phyloP scores from a whole-genome alignment of 768 basidiomycete species.

The Hypholoma fasciculare region DNA sequence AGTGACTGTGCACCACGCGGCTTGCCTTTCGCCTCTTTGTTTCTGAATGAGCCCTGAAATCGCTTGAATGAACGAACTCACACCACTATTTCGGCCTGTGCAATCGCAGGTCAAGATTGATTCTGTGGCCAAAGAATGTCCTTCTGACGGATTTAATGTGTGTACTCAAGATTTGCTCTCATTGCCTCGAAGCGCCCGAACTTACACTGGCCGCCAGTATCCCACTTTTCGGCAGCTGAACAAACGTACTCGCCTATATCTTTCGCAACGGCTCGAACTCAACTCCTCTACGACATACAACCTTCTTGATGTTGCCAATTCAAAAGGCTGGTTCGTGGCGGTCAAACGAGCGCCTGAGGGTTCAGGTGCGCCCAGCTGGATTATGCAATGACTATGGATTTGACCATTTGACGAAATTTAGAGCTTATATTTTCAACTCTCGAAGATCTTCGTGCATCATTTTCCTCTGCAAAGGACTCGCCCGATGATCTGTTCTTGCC shows the following conservation, averaged over 20 bases:
- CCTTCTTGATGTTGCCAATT: constrained; percentile 60
- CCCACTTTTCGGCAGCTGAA: constrained; percentile 50
- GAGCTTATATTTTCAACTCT: constrained; percentile 66
- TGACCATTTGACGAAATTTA: neutral
- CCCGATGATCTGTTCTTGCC: constrained; percentile 44
- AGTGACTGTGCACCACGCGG: neutral
- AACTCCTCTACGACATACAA: constrained; percentile 41
- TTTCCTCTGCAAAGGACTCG: constrained; percentile 42
- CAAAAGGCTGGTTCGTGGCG: constrained; percentile 72
- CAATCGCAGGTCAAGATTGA: constrained; percentile 38
- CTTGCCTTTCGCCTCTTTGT: neutral
- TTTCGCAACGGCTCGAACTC: constrained; percentile 56
- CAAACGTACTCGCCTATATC: constrained; percentile 63
- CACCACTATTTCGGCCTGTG: constrained; percentile 35
- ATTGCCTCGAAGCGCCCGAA: neutral
- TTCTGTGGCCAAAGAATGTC: constrained; percentile 35
- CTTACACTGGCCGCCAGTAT: constrained; percentile 34
- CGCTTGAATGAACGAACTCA: constrained; percentile 33
- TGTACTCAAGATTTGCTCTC: constrained; percentile 16
- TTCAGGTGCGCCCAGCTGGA: constrained; percentile 31
- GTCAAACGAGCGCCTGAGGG: constrained; percentile 37
- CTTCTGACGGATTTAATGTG: constrained; percentile 47
- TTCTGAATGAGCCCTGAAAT: constrained; percentile 3
- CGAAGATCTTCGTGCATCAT: constrained; percentile 55
- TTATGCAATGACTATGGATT: neutral